Conservation (phyloP, 805 yeast species). For the Saturnispora quitensis region DNA sequence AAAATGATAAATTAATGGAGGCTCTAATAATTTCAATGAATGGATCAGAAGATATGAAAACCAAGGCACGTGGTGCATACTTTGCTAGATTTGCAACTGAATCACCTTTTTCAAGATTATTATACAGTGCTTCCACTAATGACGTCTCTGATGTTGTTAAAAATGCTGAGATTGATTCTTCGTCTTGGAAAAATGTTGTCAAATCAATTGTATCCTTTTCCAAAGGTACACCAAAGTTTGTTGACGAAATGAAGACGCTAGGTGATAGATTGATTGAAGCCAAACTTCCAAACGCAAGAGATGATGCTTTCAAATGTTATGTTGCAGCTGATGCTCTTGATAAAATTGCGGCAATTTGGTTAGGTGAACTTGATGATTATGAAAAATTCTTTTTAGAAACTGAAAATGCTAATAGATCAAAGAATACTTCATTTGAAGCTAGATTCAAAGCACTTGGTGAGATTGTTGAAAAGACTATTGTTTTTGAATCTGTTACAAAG, state of each 20-base stretch:
- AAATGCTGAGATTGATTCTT: conserved; percentile 51
- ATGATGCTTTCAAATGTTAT: conserved; percentile 68
- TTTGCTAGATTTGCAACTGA: conserved; percentile 46
- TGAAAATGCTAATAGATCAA: conserved; percentile 32
- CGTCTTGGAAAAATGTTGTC: conserved; percentile 80
- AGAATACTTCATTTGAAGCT: conserved; percentile 63
- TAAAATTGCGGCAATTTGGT: conserved; percentile 76
- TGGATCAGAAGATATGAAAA: conserved; percentile 52
- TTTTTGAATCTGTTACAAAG: conserved; percentile 49
- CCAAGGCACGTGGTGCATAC: conserved; percentile 63
- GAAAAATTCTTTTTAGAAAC: conserved; percentile 37
- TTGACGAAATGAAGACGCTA: conserved; percentile 47
- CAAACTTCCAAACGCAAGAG: conserved; percentile 38
- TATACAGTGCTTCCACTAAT: conserved; percentile 52
- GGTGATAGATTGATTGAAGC: conserved; percentile 67
- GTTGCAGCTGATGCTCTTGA: conserved; percentile 76
- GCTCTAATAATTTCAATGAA: conserved; percentile 75
- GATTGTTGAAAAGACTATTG: conserved; percentile 76
- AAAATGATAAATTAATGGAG: conserved; percentile 56
- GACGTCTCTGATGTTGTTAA: conserved; percentile 59
- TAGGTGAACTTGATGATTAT: conserved; percentile 47
- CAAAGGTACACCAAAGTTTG: conserved; percentile 36
- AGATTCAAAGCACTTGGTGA: conserved; percentile 72
- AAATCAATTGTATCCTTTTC: conserved; percentile 51
- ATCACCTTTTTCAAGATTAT: conserved; percentile 59